Evolutionary conservation across 805 yeast genomes (phyloP).

Genomic region (Zygotorulaspora chibaensis): DNA sequence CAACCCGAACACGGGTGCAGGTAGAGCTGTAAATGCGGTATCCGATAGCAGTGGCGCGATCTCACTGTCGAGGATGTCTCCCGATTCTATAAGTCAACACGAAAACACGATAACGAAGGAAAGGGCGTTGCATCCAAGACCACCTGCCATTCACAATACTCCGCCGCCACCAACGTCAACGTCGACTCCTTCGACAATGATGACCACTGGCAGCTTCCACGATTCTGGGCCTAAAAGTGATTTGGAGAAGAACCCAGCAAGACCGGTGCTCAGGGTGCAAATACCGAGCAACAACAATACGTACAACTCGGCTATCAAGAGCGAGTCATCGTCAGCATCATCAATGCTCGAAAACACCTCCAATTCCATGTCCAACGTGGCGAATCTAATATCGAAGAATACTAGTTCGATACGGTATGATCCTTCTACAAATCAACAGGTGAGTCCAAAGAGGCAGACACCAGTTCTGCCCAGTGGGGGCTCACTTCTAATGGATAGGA

Average conservation of each 20-base stretch:
- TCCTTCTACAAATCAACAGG: constrained; percentile 2
- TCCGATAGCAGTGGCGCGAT: constrained; percentile 1
- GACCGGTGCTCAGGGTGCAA: constrained; percentile 62
- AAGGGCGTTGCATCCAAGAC: not conserved
- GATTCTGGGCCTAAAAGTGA: constrained; percentile 10
- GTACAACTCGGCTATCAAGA: constrained; percentile 26
- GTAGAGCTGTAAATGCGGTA: not conserved
- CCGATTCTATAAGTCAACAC: not conserved
- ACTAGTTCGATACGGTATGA: constrained; percentile 6
- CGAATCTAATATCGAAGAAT: constrained; percentile 6
- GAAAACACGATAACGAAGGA: not conserved
- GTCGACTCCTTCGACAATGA: constrained; percentile 3
- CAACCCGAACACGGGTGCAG: constrained; percentile 4
- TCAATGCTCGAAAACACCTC: constrained; percentile 40
- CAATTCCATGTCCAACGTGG: not conserved
- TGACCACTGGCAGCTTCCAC: constrained; percentile 14
- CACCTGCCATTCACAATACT: not conserved
- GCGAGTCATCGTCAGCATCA: constrained; percentile 39
- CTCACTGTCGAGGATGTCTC: constrained; percentile 2
- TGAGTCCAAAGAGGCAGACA: constrained; percentile 6
- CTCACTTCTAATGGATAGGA: constrained; percentile 4
- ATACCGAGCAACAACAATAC: constrained; percentile 49
- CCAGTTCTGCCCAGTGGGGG: constrained; percentile 2
- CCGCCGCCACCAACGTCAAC: not conserved
- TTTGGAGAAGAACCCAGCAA: constrained; percentile 22